A percentile compares a stretch with the other conserved stretches of the same genome.
Evolutionary conservation across 805 yeast species (phyloP).

Genomic region (Starmerella sirachaensis): DNA sequence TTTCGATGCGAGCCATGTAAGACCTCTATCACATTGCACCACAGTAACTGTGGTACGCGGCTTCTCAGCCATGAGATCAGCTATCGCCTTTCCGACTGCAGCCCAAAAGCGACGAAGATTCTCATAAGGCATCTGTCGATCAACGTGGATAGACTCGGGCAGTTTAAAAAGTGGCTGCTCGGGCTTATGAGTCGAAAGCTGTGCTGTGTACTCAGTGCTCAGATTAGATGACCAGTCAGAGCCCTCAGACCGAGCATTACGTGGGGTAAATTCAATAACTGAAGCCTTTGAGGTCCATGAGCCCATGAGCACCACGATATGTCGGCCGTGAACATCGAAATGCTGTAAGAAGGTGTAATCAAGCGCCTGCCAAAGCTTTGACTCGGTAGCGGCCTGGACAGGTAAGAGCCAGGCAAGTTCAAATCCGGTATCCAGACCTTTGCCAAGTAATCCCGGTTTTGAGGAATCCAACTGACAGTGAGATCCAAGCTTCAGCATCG

Average conservation of each 20-base stretch:
- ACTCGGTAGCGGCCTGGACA: conserved; percentile 23
- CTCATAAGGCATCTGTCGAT: conserved; percentile 35
- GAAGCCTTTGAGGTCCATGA: conserved; percentile 14
- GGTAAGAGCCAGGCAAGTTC: conserved; percentile 42
- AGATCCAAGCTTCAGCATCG: conserved; percentile 67
- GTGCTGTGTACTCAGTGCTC: conserved; percentile 10
- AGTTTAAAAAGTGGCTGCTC: conserved; percentile 37
- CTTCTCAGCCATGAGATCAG: conserved; percentile 45
- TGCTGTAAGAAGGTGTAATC: conserved; percentile 26
- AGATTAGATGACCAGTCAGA: conserved; percentile 13
- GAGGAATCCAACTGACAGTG: conserved; percentile 57
- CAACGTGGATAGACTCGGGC: conserved; percentile 42
- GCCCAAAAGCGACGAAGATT: conserved; percentile 46
- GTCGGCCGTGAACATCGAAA: conserved; percentile 19
- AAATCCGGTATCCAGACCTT: conserved; percentile 78
- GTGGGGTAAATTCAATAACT: conserved; percentile 9
- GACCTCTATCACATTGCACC: conserved; percentile 55
- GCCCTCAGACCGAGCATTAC: neutral
- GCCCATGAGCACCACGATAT: conserved; percentile 11
- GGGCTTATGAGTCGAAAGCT: conserved; percentile 9
- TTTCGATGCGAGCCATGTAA: conserved; percentile 29
- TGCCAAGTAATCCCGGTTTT: conserved; percentile 71
- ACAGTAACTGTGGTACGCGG: conserved; percentile 54
- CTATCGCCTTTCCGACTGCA: conserved; percentile 42
- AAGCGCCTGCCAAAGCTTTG: conserved; percentile 9